Percentiles rank a stretch among this genome's conserved stretches.
These are phyloP conservation scores for Stagonosporopsis vannaccii DNA, from an alignment of 2,329 filamentous ascomycete species.

Conservation along the genomic window DNA sequence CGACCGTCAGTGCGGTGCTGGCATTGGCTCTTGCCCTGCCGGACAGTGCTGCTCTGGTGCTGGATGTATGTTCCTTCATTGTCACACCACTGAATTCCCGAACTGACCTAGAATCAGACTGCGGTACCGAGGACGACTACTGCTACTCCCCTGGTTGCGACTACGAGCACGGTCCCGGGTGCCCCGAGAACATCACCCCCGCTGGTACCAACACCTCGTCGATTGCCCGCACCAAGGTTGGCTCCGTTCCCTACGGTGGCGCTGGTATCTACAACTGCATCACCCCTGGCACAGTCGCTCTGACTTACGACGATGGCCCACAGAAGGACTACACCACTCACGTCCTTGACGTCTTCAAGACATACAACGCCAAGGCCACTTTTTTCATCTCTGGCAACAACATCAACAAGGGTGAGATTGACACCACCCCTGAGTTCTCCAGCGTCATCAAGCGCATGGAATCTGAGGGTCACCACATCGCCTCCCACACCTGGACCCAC, in stretches of 20 bases:
- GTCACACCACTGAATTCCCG: not conserved
- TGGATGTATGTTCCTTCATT: conserved; percentile 35
- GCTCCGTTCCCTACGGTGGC: conserved; percentile 64
- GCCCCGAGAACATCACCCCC: conserved; percentile 65
- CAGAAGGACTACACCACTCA: conserved; percentile 65
- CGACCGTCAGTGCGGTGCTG: conserved; percentile 44
- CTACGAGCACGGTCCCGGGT: conserved; percentile 66
- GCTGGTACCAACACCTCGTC: conserved; percentile 63
- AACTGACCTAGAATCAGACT: conserved; percentile 49
- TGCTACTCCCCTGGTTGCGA: conserved; percentile 69
- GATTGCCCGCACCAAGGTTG: conserved; percentile 61
- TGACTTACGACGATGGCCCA: conserved; percentile 74
- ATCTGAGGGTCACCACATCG: conserved; percentile 66
- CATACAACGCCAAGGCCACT: conserved; percentile 69
- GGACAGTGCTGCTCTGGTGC: conserved; percentile 46
- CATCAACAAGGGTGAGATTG: conserved; percentile 64
- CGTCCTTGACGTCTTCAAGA: conserved; percentile 67
- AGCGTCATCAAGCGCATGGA: conserved; percentile 64
- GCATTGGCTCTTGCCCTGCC: conserved; percentile 39
- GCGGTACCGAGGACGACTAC: conserved; percentile 62
- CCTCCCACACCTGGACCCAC: conserved; percentile 65
- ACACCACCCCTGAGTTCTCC: conserved; percentile 56
- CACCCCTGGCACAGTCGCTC: conserved; percentile 64
- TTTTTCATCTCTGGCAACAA: conserved; percentile 71
- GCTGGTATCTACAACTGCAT: conserved; percentile 64